Percentiles rank a stretch among this genome's conserved stretches.
These are phyloP conservation scores for Globisporangium nunn DNA, from an alignment of 352 stramenopile genomes.

Conservation along the genomic window DNA sequence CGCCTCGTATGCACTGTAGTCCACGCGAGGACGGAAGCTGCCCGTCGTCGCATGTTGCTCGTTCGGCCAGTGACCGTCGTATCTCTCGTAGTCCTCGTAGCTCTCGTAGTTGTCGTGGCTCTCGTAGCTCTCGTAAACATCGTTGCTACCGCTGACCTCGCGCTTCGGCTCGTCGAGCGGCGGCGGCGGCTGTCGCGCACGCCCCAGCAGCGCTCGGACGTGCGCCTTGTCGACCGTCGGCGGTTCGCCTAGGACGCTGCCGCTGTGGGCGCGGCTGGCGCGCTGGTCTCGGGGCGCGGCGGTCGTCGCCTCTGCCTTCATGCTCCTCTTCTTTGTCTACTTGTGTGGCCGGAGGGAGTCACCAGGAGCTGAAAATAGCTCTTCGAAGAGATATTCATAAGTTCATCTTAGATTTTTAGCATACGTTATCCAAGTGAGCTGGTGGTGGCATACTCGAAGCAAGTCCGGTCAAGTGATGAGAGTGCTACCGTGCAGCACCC, in stretches of 20 bases:
- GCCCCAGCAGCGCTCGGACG: conserved; percentile 35
- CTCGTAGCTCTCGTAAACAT: neutral
- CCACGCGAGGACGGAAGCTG: too few relatives aligned
- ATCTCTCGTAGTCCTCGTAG: neutral
- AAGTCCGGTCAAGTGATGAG: too few relatives aligned
- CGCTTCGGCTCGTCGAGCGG: neutral
- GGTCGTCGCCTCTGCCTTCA: neutral
- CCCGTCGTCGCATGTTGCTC: neutral
- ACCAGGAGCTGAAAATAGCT: too few relatives aligned
- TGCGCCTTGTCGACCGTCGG: conserved; percentile 15
- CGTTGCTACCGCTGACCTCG: neutral
- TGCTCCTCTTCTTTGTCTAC: neutral
- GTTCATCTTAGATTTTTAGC: too few relatives aligned
- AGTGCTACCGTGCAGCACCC: too few relatives aligned
- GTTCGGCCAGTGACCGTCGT: neutral
- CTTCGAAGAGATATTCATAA: too few relatives aligned
- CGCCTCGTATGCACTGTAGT: neutral
- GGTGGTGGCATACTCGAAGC: too few relatives aligned
- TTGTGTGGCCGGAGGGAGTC: neutral
- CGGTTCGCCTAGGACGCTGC: conserved; percentile 5
- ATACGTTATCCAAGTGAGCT: too few relatives aligned
- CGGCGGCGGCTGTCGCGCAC: conserved; percentile 13
- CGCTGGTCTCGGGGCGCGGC: neutral
- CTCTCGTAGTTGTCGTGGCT: neutral
- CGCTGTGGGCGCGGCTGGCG: neutral